phyloP scores from a whole-genome alignment of 208 protist genomes.

The Leishmania guyanensis region DNA sequence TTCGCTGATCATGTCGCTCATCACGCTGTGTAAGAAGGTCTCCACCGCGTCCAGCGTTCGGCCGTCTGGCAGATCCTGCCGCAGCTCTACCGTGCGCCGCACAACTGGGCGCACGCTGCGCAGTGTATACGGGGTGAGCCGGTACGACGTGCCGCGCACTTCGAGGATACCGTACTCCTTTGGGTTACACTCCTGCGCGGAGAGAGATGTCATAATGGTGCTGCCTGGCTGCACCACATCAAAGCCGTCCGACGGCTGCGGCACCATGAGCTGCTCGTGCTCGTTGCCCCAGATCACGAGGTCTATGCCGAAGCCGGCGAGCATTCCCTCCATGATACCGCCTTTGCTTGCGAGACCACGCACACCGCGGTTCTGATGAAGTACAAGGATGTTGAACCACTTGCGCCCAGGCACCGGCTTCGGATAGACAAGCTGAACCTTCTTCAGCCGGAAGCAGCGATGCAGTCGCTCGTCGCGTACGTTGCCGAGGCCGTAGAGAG shows the following conservation, averaged over 20 bases:
- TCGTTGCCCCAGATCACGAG: conserved; percentile 99
- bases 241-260: conserved; percentile 80
- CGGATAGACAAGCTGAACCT: conserved; percentile 93
- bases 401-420: conserved; percentile 46
- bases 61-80: conserved; percentile 48
- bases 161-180: conserved; percentile 94
- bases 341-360: conserved; percentile 73
- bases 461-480: conserved; percentile 98
- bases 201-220: conserved; percentile 95
- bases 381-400: conserved; percentile 98
- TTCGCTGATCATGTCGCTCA: conserved; percentile 82
- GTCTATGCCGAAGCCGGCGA: conserved; percentile 93
- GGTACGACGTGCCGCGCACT: conserved; percentile 77
- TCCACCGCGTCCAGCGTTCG: conserved; percentile 86
- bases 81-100: conserved; percentile 83
- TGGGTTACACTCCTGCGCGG: conserved; percentile 92
- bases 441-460: conserved; percentile 93
- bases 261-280: conserved; percentile 97
- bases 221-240: conserved; percentile 98
- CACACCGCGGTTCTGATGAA: conserved; percentile 98
- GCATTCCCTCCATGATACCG: conserved; percentile 94
- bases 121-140: conserved; percentile 88
- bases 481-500: conserved; percentile 98
- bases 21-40: conserved; percentile 69
- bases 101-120: conserved; percentile 94